Percentiles rank a stretch among this genome's conserved stretches.
These are phyloP conservation scores for Phytophthora sp. DNA, from an alignment of 352 stramenopile species.

Conservation along the genomic window DNA sequence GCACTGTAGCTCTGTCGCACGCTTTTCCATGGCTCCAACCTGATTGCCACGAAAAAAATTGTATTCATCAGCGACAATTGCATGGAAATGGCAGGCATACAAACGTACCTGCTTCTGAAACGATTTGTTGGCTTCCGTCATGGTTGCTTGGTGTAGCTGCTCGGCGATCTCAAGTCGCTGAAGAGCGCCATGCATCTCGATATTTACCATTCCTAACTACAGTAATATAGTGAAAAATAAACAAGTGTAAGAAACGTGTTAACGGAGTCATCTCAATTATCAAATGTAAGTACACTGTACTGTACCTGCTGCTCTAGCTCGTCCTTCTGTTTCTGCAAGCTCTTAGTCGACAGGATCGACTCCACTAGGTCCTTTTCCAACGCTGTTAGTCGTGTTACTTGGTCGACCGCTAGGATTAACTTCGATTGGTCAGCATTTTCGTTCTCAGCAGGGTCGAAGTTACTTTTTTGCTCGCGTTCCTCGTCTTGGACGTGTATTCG, in stretches of 20 bases:
- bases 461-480: slow-evolving; percentile 1
- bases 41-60: not conserved
- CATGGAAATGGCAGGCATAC: too few relatives aligned
- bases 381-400: slow-evolving; percentile 15
- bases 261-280: not conserved
- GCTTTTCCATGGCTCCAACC: slow-evolving; percentile 17
- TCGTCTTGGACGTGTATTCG: not conserved
- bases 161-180: slow-evolving; percentile 16
- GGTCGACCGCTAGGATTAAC: not conserved
- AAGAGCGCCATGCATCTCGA: slow-evolving; percentile 5
- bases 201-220: slow-evolving; percentile 19
- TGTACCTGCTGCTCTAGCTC: slow-evolving; percentile 28
- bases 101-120: slow-evolving; percentile 31
- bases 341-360: slow-evolving; percentile 22
- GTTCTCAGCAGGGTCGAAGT: not conserved
- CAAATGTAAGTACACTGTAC: too few relatives aligned
- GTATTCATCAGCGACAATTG: too few relatives aligned
- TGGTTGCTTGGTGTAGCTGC: slow-evolving; percentile 14
- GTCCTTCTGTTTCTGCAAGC: slow-evolving; percentile 18
- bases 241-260: not conserved
- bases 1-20: slow-evolving; percentile 9
- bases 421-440: not conserved
- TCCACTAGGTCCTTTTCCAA: slow-evolving; percentile 34
- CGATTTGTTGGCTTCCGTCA: slow-evolving; percentile 3
- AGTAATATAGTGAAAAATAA: not conserved